phyloP scores from a whole-genome alignment of 768 basidiomycete genomes.

The Podaxis sp. region DNA sequence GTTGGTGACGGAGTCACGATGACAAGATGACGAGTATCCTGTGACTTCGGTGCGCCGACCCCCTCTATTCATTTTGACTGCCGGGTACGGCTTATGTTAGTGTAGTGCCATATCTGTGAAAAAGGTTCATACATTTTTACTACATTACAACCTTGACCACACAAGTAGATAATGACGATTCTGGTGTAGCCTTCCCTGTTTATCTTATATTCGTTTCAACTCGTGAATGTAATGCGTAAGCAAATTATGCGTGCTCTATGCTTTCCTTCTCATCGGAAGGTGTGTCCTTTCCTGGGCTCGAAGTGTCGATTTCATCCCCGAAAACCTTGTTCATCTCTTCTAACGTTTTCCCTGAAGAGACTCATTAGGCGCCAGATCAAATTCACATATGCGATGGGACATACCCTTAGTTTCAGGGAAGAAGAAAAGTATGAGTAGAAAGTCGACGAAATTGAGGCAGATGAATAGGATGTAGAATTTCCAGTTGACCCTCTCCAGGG shows the following conservation, averaged over 20 bases:
- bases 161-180: not conserved
- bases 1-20: too few relatives aligned
- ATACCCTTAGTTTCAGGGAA: constrained; percentile 66
- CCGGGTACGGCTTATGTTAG: too few relatives aligned
- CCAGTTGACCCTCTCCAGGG: constrained; percentile 48
- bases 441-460: constrained; percentile 47
- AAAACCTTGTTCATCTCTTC: constrained; percentile 56
- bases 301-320: constrained; percentile 34
- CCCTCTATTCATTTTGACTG: too few relatives aligned
- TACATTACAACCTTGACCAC: too few relatives aligned
- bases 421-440: constrained; percentile 46
- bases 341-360: constrained; percentile 41
- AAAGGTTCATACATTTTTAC: too few relatives aligned
- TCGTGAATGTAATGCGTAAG: not conserved
- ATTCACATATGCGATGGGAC: not conserved
- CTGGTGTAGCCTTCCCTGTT: not conserved
- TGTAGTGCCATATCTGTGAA: too few relatives aligned
- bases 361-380: not conserved
- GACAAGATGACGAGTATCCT: too few relatives aligned
- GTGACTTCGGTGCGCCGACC: too few relatives aligned
- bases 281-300: constrained; percentile 2
- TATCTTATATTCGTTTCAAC: not conserved
- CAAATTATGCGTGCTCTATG: constrained; percentile 10
- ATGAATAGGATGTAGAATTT: constrained; percentile 60
- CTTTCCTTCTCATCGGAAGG: constrained; percentile 20